Percentiles rank a stretch among this genome's conserved stretches.
Conservation (phyloP, 306 rosid species). For the Quercus robur region DNA sequence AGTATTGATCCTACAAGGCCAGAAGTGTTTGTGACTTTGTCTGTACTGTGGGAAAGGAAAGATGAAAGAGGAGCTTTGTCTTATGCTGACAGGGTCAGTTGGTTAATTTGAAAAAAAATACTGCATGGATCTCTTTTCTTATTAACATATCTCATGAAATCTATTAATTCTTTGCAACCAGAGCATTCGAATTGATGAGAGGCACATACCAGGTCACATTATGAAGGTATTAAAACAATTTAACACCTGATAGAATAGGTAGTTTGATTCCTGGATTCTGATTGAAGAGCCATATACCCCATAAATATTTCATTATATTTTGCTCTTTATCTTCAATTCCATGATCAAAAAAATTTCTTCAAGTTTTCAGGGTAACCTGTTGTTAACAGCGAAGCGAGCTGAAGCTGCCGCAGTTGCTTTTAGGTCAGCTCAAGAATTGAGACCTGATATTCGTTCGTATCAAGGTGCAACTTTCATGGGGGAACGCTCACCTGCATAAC, state of each 20-base stretch:
- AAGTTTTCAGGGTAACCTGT: constrained; percentile 67
- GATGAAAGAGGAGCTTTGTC: constrained; percentile 90
- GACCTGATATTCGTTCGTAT: constrained; percentile 97
- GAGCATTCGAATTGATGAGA: constrained; percentile 86
- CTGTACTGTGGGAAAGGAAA: constrained; percentile 93
- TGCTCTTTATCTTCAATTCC: constrained; percentile 5
- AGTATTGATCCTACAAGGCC: constrained; percentile 89
- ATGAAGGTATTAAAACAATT: constrained; percentile 70
- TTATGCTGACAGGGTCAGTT: constrained; percentile 87
- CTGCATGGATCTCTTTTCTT: constrained; percentile 23
- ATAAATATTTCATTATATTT: neutral
- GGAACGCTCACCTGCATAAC: constrained; percentile 17
- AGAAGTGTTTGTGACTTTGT: constrained; percentile 92
- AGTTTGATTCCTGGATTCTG: constrained; percentile 3
- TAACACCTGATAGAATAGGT: constrained; percentile 1
- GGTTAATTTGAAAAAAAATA: constrained; percentile 11
- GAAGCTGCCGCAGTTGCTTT: constrained; percentile 88
- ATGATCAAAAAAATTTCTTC: constrained; percentile 2
- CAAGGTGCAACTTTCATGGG: constrained; percentile 63
- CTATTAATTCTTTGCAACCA: constrained; percentile 41
- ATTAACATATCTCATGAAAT: constrained; percentile 20
- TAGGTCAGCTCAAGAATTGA: constrained; percentile 94
- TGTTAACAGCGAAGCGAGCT: constrained; percentile 75
- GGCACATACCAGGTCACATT: constrained; percentile 88
- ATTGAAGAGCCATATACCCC: neutral